These are phyloP conservation scores for Cytidiella melzeri DNA, from an alignment of 768 basidiomycete species.

Conservation along the genomic window DNA sequence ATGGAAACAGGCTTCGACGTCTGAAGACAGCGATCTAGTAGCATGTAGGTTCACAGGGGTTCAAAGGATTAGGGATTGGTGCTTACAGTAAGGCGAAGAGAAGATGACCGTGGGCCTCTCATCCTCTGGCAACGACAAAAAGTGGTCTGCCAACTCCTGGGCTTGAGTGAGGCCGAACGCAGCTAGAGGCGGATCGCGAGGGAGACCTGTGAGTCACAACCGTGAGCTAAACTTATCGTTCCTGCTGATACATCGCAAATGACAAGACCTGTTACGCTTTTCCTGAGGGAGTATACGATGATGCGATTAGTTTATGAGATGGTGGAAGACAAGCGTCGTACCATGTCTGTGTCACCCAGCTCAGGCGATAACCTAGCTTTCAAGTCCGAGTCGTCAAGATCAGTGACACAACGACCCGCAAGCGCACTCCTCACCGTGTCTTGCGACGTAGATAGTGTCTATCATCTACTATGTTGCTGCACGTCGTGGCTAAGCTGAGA, in stretches of 20 bases:
- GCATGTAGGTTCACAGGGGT: background rate
- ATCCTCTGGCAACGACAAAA: slow-evolving; percentile 55
- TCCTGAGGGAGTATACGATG: slow-evolving; percentile 42
- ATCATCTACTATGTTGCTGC: slow-evolving; percentile 30
- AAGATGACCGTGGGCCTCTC: slow-evolving; percentile 73
- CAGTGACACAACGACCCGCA: slow-evolving; percentile 1
- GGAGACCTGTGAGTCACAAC: slow-evolving; percentile 46
- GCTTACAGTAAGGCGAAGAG: slow-evolving; percentile 78
- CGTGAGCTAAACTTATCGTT: background rate
- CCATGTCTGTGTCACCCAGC: slow-evolving; percentile 68
- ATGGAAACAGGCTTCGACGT: slow-evolving; percentile 62
- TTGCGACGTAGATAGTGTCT: slow-evolving; percentile 60
- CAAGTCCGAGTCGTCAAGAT: slow-evolving; percentile 1
- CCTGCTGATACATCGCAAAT: too few relatives aligned
- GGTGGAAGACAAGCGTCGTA: too few relatives aligned
- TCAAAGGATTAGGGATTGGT: too few relatives aligned
- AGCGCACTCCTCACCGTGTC: slow-evolving; percentile 47
- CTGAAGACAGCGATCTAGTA: slow-evolving; percentile 79
- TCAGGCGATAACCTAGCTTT: slow-evolving; percentile 62
- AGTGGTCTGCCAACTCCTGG: slow-evolving; percentile 59
- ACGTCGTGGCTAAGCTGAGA: background rate
- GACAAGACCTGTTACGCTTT: slow-evolving; percentile 27
- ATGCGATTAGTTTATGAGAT: too few relatives aligned
- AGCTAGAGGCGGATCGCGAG: slow-evolving; percentile 70
- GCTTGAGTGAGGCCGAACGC: slow-evolving; percentile 73